Evolutionary conservation across 345 rosid species (phyloP), one percentile per base, ranked within the genome.

Genomic region (Hibiscus syriacus): DNA sequence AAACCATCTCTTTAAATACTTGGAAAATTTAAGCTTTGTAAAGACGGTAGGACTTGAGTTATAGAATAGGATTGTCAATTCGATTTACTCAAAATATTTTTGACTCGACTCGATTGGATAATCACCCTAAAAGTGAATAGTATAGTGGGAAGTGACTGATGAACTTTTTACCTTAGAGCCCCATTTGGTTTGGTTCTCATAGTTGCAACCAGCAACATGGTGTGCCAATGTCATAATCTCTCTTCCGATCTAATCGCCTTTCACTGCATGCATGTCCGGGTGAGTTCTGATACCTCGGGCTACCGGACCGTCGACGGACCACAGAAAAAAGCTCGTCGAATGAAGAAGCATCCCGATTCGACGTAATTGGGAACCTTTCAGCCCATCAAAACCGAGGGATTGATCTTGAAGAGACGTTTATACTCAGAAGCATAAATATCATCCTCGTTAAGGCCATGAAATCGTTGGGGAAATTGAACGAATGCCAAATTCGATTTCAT

Each of bases 401-500:
- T 81, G 30, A 86, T 76, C 3, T 55, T 64, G 57, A 78, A 90
- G 13, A 78, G 1, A 4, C 79, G 72, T 71, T 73, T 81, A 43
- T 34, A 72, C 30, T 78, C 89, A 2, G 77, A 70, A 43, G 75
- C 81, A 61, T 92, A 90, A 3, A 80, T 83, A 43, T 92, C 98
- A 68, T 77, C 70, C 58, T 72, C 75, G 80, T 72, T 84, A 55
- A 86, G 55, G 30, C 84, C 84, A 27, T 73, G 79, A 73, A 74
- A 90, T 0, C 70, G 75, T 22, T 92, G 98, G 54, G 98, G 92
- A 48, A 92, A 87, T 39, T 92, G 98, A 49, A 92, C 70, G 25
- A 22, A 90, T 0, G 79, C 87, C 16, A 75, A 50, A 2, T 52
- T 32, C 3, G 84, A 58, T 4, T 43, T 59, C 4, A 68, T 61